Conservation (phyloP, 306 rosid species). For the Vigna nakashimae region DNA sequence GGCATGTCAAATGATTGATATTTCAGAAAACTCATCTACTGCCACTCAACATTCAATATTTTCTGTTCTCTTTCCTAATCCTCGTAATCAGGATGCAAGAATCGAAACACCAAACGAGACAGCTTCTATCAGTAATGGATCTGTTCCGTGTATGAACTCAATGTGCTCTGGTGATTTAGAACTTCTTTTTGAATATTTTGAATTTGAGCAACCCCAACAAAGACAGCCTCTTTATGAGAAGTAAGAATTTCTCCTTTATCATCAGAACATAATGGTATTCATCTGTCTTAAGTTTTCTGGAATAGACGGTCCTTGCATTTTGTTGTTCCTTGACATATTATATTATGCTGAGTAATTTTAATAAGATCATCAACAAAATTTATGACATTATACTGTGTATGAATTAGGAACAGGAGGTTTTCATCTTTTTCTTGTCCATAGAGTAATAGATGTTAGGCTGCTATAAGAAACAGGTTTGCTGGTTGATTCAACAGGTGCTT, state of each 20-base stretch:
- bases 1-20: constrained; percentile 39
- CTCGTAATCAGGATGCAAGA: constrained; percentile 43
- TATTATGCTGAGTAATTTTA: constrained; percentile 20
- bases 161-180: constrained; percentile 55
- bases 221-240: constrained; percentile 74
- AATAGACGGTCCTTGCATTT: neutral
- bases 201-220: constrained; percentile 77
- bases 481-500: neutral
- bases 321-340: constrained; percentile 1
- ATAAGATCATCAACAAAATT: neutral
- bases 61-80: constrained; percentile 56
- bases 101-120: constrained; percentile 31
- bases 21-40: constrained; percentile 48
- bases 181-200: constrained; percentile 88
- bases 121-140: constrained; percentile 5
- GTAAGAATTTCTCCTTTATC: constrained; percentile 54
- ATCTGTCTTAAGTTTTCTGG: neutral
- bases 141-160: constrained; percentile 47
- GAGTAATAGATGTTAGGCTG: neutral
- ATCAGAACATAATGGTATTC: constrained; percentile 18
- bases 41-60: constrained; percentile 52
- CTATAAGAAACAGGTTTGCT: constrained; percentile 4
- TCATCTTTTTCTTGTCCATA: neutral
- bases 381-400: neutral
- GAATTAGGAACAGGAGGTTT: constrained; percentile 6